A percentile compares a stretch with the other conserved stretches of the same genome.
phyloP scores from a whole-genome alignment of 2,329 filamentous ascomycete genomes.

The Uncinocarpus reesii region DNA sequence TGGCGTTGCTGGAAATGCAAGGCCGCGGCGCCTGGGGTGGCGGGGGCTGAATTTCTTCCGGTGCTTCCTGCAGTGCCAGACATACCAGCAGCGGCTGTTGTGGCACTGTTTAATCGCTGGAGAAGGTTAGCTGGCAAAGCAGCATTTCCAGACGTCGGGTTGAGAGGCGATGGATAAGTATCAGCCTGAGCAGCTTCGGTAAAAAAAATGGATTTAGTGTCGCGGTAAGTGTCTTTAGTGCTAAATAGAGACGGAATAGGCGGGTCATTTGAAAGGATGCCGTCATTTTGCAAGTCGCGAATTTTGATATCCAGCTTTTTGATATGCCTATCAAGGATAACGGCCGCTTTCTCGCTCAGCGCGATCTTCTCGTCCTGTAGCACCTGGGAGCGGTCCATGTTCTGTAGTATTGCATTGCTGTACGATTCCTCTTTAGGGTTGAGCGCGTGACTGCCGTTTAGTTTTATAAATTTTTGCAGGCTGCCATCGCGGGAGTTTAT shows the following conservation, averaged over 20 bases:
- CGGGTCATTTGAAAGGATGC: constrained; percentile 49
- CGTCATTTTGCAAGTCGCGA: constrained; percentile 48
- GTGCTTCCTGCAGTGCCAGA: constrained; percentile 31
- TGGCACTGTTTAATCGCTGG: constrained; percentile 37
- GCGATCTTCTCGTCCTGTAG: constrained; percentile 54
- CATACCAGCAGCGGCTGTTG: constrained; percentile 25
- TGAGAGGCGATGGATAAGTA: constrained; percentile 40
- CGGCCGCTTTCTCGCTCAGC: constrained; percentile 49
- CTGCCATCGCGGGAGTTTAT: constrained; percentile 50
- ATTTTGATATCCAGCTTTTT: constrained; percentile 54
- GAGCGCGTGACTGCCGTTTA: constrained; percentile 50
- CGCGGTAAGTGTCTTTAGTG: constrained; percentile 34
- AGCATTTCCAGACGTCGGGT: constrained; percentile 47
- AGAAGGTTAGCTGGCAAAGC: constrained; percentile 45
- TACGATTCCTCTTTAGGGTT: constrained; percentile 57
- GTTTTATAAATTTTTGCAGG: constrained; percentile 56
- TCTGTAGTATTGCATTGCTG: constrained; percentile 46
- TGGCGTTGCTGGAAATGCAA: constrained; percentile 38
- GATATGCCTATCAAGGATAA: constrained; percentile 53
- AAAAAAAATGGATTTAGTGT: constrained; percentile 40
- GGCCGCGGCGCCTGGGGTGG: constrained; percentile 34
- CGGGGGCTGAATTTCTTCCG: constrained; percentile 37
- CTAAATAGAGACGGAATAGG: constrained; percentile 49
- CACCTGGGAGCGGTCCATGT: constrained; percentile 47
- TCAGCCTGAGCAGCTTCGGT: constrained; percentile 38